Evolutionary conservation across 768 basidiomycete species (phyloP).

Genomic region (Termitomyces sp.): DNA sequence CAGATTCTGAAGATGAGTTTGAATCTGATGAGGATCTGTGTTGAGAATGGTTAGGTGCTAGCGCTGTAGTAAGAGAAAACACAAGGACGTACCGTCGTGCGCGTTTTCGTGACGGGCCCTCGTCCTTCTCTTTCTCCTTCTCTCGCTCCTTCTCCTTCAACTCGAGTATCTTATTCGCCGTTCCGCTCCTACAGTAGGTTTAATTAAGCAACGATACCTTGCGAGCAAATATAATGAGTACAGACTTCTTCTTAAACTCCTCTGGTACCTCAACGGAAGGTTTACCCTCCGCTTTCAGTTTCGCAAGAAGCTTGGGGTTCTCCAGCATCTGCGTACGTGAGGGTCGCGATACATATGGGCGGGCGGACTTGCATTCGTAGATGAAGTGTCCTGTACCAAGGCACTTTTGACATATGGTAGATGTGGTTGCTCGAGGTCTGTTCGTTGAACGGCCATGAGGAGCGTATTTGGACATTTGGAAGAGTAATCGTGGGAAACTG

Average conservation of each 20-base stretch:
- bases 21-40: conserved; percentile 9
- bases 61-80: background rate
- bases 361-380: conserved; percentile 78
- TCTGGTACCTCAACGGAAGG: conserved; percentile 85
- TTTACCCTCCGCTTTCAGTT: conserved; percentile 51
- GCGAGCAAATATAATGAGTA: conserved; percentile 6
- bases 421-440: conserved; percentile 55
- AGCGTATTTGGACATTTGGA: conserved; percentile 71
- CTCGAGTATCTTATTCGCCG: conserved; percentile 81
- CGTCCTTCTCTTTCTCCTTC: conserved; percentile 31
- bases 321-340: conserved; percentile 84
- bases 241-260: conserved; percentile 81
- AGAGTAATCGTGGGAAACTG: background rate
- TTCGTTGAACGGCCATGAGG: conserved; percentile 62
- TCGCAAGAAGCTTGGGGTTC: conserved; percentile 62
- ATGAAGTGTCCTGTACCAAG: conserved; percentile 83
- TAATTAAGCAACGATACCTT: background rate
- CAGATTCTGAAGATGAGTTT: conserved; percentile 2
- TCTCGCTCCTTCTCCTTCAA: conserved; percentile 74
- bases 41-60: background rate
- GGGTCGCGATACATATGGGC: conserved; percentile 85
- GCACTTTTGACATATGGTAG: conserved; percentile 82
- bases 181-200: conserved; percentile 49
- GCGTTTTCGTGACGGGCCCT: conserved; percentile 34
- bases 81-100: conserved; percentile 24